Evolutionary conservation across 2,329 filamentous ascomycete species (phyloP).

Genomic region (Botrytis elliptica): DNA sequence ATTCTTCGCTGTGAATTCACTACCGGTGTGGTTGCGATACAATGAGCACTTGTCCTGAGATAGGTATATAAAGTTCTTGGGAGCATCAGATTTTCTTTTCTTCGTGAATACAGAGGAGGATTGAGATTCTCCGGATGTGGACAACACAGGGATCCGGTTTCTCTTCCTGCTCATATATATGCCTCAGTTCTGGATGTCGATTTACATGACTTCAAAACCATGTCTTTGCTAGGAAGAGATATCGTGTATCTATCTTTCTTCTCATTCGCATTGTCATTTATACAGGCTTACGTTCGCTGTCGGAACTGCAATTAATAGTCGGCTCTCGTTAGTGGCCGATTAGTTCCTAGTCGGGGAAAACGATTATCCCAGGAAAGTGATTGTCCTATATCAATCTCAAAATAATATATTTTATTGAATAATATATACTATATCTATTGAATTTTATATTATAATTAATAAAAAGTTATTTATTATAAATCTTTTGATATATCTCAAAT

Average conservation of each 20-base stretch:
- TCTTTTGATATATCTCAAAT: no score
- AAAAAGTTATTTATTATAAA: no score
- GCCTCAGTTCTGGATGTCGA: background rate
- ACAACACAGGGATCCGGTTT: background rate
- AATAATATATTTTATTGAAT: no score
- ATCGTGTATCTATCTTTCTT: accelerated
- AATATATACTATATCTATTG: no score
- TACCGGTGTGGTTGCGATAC: background rate
- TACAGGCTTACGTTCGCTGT: background rate
- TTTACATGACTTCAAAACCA: accelerated
- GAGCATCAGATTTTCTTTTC: background rate
- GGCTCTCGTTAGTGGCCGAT: no score
- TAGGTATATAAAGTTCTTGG: no score
- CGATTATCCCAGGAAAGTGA: no score
- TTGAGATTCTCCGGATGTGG: accelerated
- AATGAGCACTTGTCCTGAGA: background rate
- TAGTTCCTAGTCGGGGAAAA: no score
- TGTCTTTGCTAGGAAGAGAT: background rate
- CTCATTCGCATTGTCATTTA: background rate
- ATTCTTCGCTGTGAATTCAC: accelerated
- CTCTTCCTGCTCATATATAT: background rate
- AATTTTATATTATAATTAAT: no score
- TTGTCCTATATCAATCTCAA: no score
- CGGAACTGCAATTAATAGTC: accelerated
- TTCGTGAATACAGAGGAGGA: no score